These are phyloP conservation scores for Salinomyces thailandicus DNA, from an alignment of 2,329 filamentous ascomycete species.

Conservation along the genomic window DNA sequence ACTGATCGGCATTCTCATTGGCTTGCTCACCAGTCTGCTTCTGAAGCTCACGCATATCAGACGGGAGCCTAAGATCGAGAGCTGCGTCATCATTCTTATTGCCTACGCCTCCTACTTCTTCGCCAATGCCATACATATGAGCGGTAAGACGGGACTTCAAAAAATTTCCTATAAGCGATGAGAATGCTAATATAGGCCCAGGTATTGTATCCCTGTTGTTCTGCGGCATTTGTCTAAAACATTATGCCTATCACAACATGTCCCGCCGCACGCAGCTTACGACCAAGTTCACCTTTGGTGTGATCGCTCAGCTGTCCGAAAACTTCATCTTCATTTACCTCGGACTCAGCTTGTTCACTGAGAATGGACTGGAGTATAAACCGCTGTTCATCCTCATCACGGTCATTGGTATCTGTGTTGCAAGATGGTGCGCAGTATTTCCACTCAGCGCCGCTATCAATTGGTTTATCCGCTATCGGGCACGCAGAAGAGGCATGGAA, in stretches of 20 bases:
- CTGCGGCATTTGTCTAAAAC: constrained; percentile 95
- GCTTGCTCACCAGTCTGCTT: constrained; percentile 73
- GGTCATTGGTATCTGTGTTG: constrained; percentile 80
- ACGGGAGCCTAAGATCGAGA: constrained; percentile 91
- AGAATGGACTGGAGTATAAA: constrained; percentile 78
- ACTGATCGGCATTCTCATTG: constrained; percentile 77
- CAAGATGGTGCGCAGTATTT: constrained; percentile 89
- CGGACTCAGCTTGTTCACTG: constrained; percentile 87
- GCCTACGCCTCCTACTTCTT: constrained; percentile 97
- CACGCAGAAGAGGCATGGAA: constrained; percentile 63
- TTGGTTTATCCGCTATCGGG: constrained; percentile 80
- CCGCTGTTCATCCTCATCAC: constrained; percentile 92
- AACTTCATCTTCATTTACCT: constrained; percentile 99
- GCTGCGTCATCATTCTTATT: constrained; percentile 84
- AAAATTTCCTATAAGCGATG: too few relatives aligned
- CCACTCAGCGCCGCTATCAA: constrained; percentile 85
- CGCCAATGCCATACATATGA: constrained; percentile 90
- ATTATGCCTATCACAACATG: constrained; percentile 99
- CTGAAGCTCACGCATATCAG: constrained; percentile 93
- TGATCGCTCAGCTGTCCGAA: constrained; percentile 87
- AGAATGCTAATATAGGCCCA: too few relatives aligned
- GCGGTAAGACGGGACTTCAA: constrained; percentile 62
- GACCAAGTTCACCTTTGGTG: constrained; percentile 94
- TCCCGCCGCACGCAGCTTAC: constrained; percentile 92
- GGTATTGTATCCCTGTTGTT: constrained; percentile 94